These are phyloP conservation scores for Fusarium napiforme DNA, from an alignment of 2,329 filamentous ascomycete species.

Conservation along the genomic window DNA sequence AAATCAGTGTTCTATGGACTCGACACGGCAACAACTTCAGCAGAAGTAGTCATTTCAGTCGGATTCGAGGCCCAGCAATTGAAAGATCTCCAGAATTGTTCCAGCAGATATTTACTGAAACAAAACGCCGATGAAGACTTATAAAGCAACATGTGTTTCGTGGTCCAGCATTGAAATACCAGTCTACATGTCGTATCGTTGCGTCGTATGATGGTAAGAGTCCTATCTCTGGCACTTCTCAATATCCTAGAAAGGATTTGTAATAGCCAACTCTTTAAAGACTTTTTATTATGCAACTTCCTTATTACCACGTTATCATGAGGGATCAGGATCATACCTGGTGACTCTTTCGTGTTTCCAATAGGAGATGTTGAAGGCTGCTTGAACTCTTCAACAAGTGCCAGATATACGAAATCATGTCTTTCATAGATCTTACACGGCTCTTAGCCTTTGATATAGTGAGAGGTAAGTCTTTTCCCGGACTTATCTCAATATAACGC, in stretches of 20 bases:
- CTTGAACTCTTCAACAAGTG: neutral
- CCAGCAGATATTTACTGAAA: accelerated
- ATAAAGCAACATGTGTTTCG: accelerated
- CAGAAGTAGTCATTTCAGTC: accelerated
- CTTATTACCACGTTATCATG: too few relatives aligned
- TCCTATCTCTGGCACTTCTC: neutral
- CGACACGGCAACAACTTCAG: neutral
- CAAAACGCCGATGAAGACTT: accelerated
- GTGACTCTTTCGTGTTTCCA: too few relatives aligned
- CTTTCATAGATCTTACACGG: accelerated
- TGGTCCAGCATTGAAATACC: neutral
- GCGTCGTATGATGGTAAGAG: neutral
- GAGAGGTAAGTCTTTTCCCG: accelerated
- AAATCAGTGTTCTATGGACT: neutral
- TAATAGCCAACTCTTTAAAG: accelerated
- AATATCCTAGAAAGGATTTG: neutral
- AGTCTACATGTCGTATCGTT: neutral
- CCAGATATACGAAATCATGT: accelerated
- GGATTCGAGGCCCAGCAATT: too few relatives aligned
- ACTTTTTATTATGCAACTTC: neutral
- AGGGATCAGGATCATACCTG: neutral
- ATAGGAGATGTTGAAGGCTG: too few relatives aligned
- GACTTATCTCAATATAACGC: neutral
- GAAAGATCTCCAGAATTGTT: neutral
- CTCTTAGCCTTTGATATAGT: neutral